These are phyloP conservation scores for Ceratobasidium sp. DNA, from an alignment of 1,284 basidiomycete species.

Conservation along the genomic window DNA sequence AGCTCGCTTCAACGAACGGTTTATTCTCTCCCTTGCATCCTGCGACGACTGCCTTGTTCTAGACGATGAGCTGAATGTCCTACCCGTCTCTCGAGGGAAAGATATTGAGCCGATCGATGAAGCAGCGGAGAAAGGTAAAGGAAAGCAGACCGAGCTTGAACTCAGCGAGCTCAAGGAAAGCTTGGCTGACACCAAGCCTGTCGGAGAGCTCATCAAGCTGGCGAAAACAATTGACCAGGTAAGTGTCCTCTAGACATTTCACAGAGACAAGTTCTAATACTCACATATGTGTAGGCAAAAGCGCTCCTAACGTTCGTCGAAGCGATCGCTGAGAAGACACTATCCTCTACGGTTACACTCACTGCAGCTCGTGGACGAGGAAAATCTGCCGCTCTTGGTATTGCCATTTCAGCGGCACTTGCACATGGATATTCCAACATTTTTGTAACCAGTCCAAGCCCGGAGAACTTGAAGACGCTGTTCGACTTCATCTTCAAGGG, in stretches of 20 bases:
- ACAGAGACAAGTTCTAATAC: not conserved
- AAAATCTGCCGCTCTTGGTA: constrained; percentile 94
- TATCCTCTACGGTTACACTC: constrained; percentile 94
- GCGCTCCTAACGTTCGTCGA: constrained; percentile 93
- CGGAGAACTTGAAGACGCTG: constrained; percentile 97
- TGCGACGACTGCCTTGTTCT: constrained; percentile 92
- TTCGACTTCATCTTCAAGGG: constrained; percentile 99
- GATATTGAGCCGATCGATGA: constrained; percentile 81
- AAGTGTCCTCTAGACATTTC: constrained; percentile 37
- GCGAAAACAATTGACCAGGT: constrained; percentile 93
- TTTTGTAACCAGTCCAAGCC: constrained; percentile 97
- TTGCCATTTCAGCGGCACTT: constrained; percentile 93
- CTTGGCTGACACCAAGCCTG: constrained; percentile 85
- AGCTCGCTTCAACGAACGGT: constrained; percentile 98
- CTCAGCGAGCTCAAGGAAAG: constrained; percentile 85
- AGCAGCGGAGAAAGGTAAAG: constrained; percentile 58
- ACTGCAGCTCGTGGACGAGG: constrained; percentile 96
- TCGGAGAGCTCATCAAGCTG: constrained; percentile 91
- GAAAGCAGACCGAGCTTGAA: constrained; percentile 68
- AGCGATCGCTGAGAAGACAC: constrained; percentile 89
- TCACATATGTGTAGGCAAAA: constrained; percentile 63
- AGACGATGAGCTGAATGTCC: constrained; percentile 97
- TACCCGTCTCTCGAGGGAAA: constrained; percentile 96
- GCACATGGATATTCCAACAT: constrained; percentile 98
- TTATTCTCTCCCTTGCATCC: constrained; percentile 92